Evolutionary conservation across 345 rosid genomes (phyloP).

Genomic region (Euphorbia lathyris): DNA sequence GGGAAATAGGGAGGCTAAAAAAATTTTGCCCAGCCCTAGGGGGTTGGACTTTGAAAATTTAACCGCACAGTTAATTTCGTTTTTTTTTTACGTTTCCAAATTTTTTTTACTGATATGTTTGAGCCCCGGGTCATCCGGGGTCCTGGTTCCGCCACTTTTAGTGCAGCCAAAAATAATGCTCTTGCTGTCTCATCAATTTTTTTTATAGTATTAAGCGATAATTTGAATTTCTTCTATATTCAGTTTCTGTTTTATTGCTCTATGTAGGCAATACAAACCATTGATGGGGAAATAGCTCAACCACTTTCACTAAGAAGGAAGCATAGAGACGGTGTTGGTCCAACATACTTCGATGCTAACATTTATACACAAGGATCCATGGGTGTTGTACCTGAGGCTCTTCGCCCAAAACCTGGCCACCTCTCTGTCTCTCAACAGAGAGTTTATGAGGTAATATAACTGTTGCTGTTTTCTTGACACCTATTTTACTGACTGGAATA

Average conservation of each 20-base stretch:
- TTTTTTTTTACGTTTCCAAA: too few species aligned
- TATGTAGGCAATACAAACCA: constrained; percentile 78
- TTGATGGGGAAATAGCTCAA: constrained; percentile 82
- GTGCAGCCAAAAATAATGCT: neutral
- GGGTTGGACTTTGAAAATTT: too few species aligned
- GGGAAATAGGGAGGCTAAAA: too few species aligned
- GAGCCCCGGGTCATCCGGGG: too few species aligned
- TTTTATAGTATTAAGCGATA: neutral
- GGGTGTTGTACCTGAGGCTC: constrained; percentile 79
- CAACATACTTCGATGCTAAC: constrained; percentile 66
- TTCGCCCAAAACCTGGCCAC: constrained; percentile 94
- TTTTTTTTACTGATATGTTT: too few species aligned
- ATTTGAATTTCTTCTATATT: neutral
- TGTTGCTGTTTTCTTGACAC: constrained; percentile 6
- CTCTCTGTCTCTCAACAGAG: constrained; percentile 83
- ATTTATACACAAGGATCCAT: constrained; percentile 69
- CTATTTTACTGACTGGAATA: constrained; percentile 13
- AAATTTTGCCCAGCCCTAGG: too few species aligned
- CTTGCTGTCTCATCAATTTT: neutral
- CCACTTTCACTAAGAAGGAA: constrained; percentile 79
- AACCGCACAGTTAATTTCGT: too few species aligned
- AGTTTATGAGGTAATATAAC: constrained; percentile 75
- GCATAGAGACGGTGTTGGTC: constrained; percentile 73
- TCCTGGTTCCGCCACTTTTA: too few species aligned
- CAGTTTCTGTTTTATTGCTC: neutral